A percentile compares a stretch with the other conserved stretches of the same genome.
These are phyloP conservation scores for Trichoderma sp. DNA, from an alignment of 2,329 filamentous ascomycete genomes.

Conservation along the genomic window DNA sequence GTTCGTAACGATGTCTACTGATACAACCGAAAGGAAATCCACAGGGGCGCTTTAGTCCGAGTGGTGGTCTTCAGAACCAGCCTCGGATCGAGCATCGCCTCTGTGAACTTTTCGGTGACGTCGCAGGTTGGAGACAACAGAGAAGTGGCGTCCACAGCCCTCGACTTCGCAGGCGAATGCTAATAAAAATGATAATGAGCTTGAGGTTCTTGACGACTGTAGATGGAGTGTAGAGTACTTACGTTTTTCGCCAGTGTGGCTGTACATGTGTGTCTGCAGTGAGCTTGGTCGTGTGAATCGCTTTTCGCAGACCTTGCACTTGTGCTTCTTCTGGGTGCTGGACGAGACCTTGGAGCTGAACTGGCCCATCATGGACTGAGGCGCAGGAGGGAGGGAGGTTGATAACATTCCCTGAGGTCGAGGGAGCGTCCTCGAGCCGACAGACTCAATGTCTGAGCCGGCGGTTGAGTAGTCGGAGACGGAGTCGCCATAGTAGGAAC, in stretches of 20 bases:
- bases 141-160: slow-evolving; percentile 94
- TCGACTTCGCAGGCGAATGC: slow-evolving; percentile 94
- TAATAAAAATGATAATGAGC: slow-evolving; percentile 39
- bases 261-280: slow-evolving; percentile 97
- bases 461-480: slow-evolving; percentile 92
- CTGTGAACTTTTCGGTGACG: slow-evolving; percentile 95
- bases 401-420: slow-evolving; percentile 67
- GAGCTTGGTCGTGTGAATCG: slow-evolving; percentile 94
- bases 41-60: slow-evolving; percentile 49
- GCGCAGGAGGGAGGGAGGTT: slow-evolving; percentile 72
- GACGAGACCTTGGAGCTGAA: slow-evolving; percentile 97
- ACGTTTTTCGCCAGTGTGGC: slow-evolving; percentile 98
- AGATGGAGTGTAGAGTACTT: slow-evolving; percentile 47
- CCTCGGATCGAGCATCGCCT: slow-evolving; percentile 63
- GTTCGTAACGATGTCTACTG: slow-evolving; percentile 7
- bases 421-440: slow-evolving; percentile 79
- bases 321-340: slow-evolving; percentile 98
- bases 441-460: slow-evolving; percentile 81
- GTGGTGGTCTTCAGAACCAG: slow-evolving; percentile 64
- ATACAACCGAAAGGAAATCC: slow-evolving; percentile 4
- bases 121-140: slow-evolving; percentile 92
- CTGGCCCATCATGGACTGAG: slow-evolving; percentile 97
- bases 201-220: not conserved
- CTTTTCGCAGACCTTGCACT: slow-evolving; percentile 99
- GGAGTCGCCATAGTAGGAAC: slow-evolving; percentile 81